A percentile compares a stretch with the other conserved stretches of the same genome.
phyloP scores from a whole-genome alignment of 2,329 filamentous ascomycete species.

The Ambrosiella cleistominuta region DNA sequence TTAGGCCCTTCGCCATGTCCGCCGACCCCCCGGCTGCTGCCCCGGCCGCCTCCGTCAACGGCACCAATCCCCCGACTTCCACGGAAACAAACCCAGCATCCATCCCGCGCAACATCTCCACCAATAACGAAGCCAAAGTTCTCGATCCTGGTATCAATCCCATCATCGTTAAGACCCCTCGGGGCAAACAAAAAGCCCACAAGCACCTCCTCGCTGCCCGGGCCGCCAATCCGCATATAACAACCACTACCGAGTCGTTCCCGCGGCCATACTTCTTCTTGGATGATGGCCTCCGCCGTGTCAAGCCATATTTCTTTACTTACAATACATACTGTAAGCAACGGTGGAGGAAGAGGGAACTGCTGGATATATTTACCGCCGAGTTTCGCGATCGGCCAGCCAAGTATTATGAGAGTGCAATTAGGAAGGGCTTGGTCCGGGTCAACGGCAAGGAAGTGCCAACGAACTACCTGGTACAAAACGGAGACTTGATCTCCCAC shows the following conservation, averaged over 20 bases:
- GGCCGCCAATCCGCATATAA: constrained; percentile 10
- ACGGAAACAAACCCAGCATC: neutral
- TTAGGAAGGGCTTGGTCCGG: constrained; percentile 59
- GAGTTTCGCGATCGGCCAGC: constrained; percentile 80
- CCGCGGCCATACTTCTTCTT: constrained; percentile 63
- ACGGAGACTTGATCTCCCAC: constrained; percentile 83
- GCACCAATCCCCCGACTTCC: neutral
- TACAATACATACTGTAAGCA: constrained; percentile 94
- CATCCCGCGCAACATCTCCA: constrained; percentile 11
- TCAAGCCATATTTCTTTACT: constrained; percentile 76
- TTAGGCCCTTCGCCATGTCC: neutral
- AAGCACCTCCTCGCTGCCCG: constrained; percentile 9
- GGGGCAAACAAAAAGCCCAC: constrained; percentile 13
- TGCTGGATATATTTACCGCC: constrained; percentile 75
- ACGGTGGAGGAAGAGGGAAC: constrained; percentile 65
- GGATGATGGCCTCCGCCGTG: constrained; percentile 65
- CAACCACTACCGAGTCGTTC: constrained; percentile 18
- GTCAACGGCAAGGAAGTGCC: constrained; percentile 60
- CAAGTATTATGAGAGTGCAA: constrained; percentile 76
- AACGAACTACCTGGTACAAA: constrained; percentile 55
- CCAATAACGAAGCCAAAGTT: constrained; percentile 1
- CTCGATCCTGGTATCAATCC: constrained; percentile 10
- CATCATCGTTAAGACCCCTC: constrained; percentile 7
- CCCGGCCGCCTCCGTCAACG: neutral
- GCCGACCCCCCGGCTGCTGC: neutral